A percentile compares a stretch with the other conserved stretches of the same genome.
These are phyloP conservation scores for Dacryopinax primogenitus DNA, from an alignment of 768 basidiomycete species.

Conservation along the genomic window DNA sequence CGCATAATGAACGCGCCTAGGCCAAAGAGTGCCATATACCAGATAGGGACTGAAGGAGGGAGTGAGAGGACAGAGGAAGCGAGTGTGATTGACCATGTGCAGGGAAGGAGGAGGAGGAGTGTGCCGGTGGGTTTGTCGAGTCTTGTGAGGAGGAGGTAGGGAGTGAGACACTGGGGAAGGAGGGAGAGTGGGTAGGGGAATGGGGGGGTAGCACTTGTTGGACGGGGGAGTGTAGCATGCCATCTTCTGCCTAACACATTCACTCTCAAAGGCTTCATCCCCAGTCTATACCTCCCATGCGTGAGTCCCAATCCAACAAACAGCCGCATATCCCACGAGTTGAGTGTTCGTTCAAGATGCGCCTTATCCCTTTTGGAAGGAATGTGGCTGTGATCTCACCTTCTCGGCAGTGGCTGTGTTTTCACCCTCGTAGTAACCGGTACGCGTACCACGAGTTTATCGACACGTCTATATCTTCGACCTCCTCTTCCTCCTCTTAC, in stretches of 20 bases:
- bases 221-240: not conserved
- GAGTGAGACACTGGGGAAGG: slow-evolving; percentile 24
- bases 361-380: too few species aligned
- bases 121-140: slow-evolving; percentile 96
- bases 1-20: slow-evolving; percentile 89
- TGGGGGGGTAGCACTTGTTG: not conserved
- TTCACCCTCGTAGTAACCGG: too few species aligned
- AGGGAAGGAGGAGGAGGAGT: slow-evolving; percentile 82
- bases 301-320: not conserved
- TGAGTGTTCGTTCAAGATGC: too few species aligned
- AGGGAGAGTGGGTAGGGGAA: not conserved
- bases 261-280: not conserved
- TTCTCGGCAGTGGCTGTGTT: too few species aligned
- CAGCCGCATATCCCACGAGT: too few species aligned
- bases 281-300: not conserved
- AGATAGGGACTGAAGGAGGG: slow-evolving; percentile 54
- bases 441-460: too few species aligned
- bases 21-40: slow-evolving; percentile 73
- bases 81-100: slow-evolving; percentile 98
- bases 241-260: not conserved
- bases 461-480: too few species aligned
- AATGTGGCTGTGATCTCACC: too few species aligned
- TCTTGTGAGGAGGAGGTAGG: slow-evolving; percentile 77
- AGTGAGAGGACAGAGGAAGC: slow-evolving; percentile 66
- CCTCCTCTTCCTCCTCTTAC: too few species aligned